Evolutionary conservation across 352 stramenopile genomes (phyloP).

Genomic region (Peronospora destructor): DNA sequence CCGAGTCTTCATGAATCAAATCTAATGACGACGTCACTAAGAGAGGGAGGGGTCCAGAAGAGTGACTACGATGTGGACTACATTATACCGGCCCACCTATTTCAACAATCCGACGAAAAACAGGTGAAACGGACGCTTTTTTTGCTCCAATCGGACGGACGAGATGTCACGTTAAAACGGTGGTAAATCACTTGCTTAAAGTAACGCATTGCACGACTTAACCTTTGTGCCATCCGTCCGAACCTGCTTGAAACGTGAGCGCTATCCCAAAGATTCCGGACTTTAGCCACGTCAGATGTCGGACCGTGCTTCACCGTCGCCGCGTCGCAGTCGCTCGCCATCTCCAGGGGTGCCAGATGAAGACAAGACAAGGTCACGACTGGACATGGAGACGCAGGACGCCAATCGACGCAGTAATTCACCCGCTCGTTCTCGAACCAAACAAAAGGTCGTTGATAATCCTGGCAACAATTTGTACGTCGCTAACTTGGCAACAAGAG

Average conservation of each 20-base stretch:
- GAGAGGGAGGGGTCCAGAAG: background rate
- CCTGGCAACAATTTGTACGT: conserved; percentile 80
- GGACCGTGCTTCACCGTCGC: conserved; percentile 29
- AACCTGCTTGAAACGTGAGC: conserved; percentile 18
- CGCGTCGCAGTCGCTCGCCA: conserved; percentile 20
- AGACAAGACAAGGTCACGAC: conserved; percentile 13
- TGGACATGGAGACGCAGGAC: conserved; percentile 3
- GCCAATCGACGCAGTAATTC: conserved; percentile 24
- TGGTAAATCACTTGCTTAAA: conserved; percentile 12
- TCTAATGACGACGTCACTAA: background rate
- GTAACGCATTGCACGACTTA: background rate
- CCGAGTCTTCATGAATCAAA: conserved; percentile 42
- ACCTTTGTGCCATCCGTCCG: conserved; percentile 3
- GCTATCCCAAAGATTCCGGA: conserved; percentile 7
- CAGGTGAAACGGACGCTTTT: conserved; percentile 11
- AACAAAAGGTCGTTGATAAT: conserved; percentile 33
- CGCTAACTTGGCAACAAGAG: conserved; percentile 51
- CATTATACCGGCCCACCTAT: background rate
- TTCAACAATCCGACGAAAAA: no score
- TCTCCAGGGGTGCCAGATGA: conserved; percentile 18
- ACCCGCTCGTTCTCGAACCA: conserved; percentile 15
- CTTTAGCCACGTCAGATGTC: conserved; percentile 16
- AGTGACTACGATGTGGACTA: conserved; percentile 1
- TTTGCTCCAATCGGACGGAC: background rate
- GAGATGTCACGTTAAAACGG: conserved; percentile 8